Base-by-base conservation (phyloP, 306 rosid species). In the Echinosophora koreensis region DNA sequence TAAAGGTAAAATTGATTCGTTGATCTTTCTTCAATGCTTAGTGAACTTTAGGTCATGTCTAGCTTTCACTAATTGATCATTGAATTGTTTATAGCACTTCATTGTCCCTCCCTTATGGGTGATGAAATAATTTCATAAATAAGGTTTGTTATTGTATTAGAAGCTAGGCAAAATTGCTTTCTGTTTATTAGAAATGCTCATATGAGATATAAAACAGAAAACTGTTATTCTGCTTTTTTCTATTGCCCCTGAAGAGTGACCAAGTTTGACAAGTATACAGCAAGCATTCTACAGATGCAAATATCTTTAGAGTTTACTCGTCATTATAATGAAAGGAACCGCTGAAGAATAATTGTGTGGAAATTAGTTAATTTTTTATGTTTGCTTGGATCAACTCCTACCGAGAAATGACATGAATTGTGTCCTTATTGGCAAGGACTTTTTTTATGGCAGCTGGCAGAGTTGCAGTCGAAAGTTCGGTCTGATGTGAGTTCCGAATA, bases 401-500 rank as follows among this genome's bases (percentile, higher is more conserved):
- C 84, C 42, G 74, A 83, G 86, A 80, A 86, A 85, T 90, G 84
- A 89, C 88, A 92, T 71, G 66, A 77, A 69, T 59, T 65, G 50
- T 72, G 91, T 92, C 94, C 91, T 91, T 88, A 69, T 84, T 46
- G 75, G 83, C 88, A 87, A 89, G 84, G 88, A 84, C 89, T 80
- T 90, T 46, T 80, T 73, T 72, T 86, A 77, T 79, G 80, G 85
- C 98, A 96, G 99, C 83, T 96, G 38, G 90, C 87, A 80, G 98
- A 93, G 74, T 83, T 96, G 86, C 99, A 91, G 85, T 87, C 69
- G 55, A 93, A 87, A 87, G 93, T 96, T 78, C 92, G 96, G 32
- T 83, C 92, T 77, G 89, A 87, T 50, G 92, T 93, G 87, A 93
- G 89, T 88, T 86, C 97, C 82, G 99, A 96, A 88, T 86, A 89